Evolutionary conservation across 805 yeast species (phyloP), one percentile per base, ranked within the genome.

Genomic region (Metschnikowia similis): DNA sequence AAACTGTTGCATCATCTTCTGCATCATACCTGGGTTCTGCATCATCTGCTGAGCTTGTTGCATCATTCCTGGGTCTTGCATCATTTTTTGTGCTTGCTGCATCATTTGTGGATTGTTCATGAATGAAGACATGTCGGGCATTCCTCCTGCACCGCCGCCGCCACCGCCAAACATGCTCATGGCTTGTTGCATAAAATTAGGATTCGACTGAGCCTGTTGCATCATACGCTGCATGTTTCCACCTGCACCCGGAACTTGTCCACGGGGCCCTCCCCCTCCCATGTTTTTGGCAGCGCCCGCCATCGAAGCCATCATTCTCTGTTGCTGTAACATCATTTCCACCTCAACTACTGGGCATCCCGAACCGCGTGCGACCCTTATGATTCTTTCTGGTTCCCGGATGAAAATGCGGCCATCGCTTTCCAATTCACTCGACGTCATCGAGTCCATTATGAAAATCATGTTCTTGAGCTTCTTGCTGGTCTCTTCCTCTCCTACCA

Each of bases 261-360:
- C 69, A 21, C 39, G 39, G 10, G 46, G 36, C 9, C 32, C 39
- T 48, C 74, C 77, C 45, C 73, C 79, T 71, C 77, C 76, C 75
- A 81, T 73, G 37, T 79, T 66, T 58, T 72, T 81, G 37, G 82
- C 82, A 41, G 77, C 77, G 65, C 85, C 85, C 2, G 96, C 97
- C 94, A 92, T 88, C 47, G 84, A 77, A 0, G 96, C 89, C 96
- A 94, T 90, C 85, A 89, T 87, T 66, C 87, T 82, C 66, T 88
- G 96, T 70, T 94, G 98, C 71, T 84, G 77, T 54, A 92, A 74
- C 31, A 92, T 88, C 80, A 90, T 89, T 66, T 92, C 97, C 29
- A 92, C 96, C 57, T 92, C 98, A 6, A 89, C 81, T 0, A 87
- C 96, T 2, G 94, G 74, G 26, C 97, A 89, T 21, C 98, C 99